Evolutionary conservation across 2,329 filamentous ascomycete species (phyloP).

Genomic region (Exutisphaerella laricina): DNA sequence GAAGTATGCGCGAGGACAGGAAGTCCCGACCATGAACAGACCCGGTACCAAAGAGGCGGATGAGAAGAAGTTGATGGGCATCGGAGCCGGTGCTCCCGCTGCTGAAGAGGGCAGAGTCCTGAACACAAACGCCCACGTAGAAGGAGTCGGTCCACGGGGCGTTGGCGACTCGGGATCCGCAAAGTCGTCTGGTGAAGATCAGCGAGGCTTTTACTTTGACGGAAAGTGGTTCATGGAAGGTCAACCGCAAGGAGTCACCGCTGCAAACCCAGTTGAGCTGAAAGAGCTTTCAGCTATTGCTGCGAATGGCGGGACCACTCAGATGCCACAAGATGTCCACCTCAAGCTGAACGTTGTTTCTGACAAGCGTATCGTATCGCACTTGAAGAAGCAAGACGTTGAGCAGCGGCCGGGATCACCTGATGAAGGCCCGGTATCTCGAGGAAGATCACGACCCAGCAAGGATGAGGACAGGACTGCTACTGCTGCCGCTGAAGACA

Average conservation of each 20-base stretch:
- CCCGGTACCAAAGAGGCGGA: background rate
- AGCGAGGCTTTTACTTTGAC: conserved; percentile 3
- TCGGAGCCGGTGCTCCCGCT: background rate
- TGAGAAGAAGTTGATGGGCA: conserved; percentile 1
- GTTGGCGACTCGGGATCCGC: background rate
- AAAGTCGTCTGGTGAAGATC: conserved; percentile 1
- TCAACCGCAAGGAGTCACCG: background rate
- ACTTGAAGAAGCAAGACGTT: background rate
- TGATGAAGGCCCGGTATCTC: background rate
- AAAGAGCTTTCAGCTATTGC: no score
- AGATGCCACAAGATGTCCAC: background rate
- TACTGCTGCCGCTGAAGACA: background rate
- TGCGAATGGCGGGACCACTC: background rate
- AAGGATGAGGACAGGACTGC: background rate
- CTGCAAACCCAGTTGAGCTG: background rate
- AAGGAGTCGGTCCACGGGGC: background rate
- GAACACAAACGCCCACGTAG: background rate
- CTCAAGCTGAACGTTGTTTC: background rate
- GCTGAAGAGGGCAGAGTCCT: conserved; percentile 2
- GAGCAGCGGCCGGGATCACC: background rate
- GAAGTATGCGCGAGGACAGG: background rate
- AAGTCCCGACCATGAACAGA: conserved; percentile 1
- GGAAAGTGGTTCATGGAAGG: conserved; percentile 3
- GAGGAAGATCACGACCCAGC: background rate
- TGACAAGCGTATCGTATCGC: background rate